These are phyloP conservation scores for Fusarium mundagurra DNA, from an alignment of 2,329 filamentous ascomycete species.

Conservation along the genomic window DNA sequence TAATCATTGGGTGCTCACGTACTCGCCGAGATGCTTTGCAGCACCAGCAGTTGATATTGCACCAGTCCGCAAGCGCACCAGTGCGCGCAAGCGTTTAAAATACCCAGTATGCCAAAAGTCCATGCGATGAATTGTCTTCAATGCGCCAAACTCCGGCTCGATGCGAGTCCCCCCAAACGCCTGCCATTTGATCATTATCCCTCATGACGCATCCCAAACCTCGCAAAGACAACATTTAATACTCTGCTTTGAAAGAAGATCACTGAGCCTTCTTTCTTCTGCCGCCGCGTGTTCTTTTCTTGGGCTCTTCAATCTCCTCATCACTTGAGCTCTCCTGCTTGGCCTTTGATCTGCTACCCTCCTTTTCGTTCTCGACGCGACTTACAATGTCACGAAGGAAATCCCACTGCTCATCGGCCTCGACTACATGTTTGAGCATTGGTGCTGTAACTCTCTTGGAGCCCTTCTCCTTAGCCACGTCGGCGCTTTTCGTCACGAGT, in stretches of 20 bases:
- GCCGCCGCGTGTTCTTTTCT: constrained; percentile 58
- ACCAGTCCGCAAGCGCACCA: background rate
- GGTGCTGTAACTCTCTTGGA: constrained; percentile 90
- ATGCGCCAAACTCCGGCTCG: constrained; percentile 41
- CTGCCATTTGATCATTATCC: constrained; percentile 41
- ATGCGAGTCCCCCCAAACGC: constrained; percentile 41
- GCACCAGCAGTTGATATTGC: constrained; percentile 3
- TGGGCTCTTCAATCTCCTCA: constrained; percentile 61
- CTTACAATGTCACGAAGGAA: constrained; percentile 91
- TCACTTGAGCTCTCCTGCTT: constrained; percentile 65
- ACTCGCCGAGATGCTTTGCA: background rate
- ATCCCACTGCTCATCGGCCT: constrained; percentile 91
- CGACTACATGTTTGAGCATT: constrained; percentile 91
- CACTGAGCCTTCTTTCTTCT: constrained; percentile 60
- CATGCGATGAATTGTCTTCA: constrained; percentile 21
- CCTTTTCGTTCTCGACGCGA: constrained; percentile 75
- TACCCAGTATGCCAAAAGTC: constrained; percentile 24
- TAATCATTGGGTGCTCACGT: background rate
- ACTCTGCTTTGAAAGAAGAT: background rate
- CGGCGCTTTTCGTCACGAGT: constrained; percentile 87
- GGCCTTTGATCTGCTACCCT: constrained; percentile 51
- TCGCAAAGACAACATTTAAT: background rate
- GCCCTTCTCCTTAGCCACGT: constrained; percentile 81
- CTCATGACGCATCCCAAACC: constrained; percentile 38
- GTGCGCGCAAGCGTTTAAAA: constrained; percentile 14